Percentiles rank a stretch among this genome's conserved stretches.
Conservation (phyloP, 2,329 filamentous ascomycete genomes). For the Colletotrichum tofieldiae region DNA sequence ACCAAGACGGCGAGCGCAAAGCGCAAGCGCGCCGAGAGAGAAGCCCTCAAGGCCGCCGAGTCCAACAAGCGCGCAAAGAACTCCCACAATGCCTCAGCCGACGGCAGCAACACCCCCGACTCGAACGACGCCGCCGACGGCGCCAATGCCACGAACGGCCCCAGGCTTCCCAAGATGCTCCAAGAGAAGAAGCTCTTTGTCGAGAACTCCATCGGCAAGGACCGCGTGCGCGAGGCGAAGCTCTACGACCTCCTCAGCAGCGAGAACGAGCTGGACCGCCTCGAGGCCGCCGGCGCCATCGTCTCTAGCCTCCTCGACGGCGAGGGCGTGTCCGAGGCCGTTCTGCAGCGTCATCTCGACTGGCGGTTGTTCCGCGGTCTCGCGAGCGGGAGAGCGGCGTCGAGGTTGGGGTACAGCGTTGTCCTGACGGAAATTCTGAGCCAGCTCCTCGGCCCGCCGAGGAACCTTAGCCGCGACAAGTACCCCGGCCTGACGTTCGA, state of each 20-base stretch:
- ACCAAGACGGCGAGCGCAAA: conserved; percentile 44
- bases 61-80: conserved; percentile 49
- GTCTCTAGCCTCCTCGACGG: conserved; percentile 69
- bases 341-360: conserved; percentile 72
- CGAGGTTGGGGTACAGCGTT: conserved; percentile 89
- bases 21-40: conserved; percentile 45
- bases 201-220: conserved; percentile 66
- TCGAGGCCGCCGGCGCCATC: conserved; percentile 72
- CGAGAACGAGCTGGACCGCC: conserved; percentile 69
- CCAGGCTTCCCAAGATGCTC: conserved; percentile 47
- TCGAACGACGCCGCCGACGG: conserved; percentile 13
- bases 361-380: conserved; percentile 87
- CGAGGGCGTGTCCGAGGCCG: conserved; percentile 65
- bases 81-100: conserved; percentile 47
- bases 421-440: conserved; percentile 86
- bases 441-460: conserved; percentile 74
- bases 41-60: conserved; percentile 41
- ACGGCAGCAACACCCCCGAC: conserved; percentile 36
- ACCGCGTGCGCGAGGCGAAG: conserved; percentile 70
- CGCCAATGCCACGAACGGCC: conserved; percentile 14
- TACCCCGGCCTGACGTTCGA: conserved; percentile 72
- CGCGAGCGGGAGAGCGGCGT: conserved; percentile 90
- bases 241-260: conserved; percentile 76
- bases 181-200: conserved; percentile 63
- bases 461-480: conserved; percentile 58